A percentile compares a stretch with the other conserved stretches of the same genome.
Conservation (phyloP, 192 early-diverging fungal genomes). For the Coemansia sp. region DNA sequence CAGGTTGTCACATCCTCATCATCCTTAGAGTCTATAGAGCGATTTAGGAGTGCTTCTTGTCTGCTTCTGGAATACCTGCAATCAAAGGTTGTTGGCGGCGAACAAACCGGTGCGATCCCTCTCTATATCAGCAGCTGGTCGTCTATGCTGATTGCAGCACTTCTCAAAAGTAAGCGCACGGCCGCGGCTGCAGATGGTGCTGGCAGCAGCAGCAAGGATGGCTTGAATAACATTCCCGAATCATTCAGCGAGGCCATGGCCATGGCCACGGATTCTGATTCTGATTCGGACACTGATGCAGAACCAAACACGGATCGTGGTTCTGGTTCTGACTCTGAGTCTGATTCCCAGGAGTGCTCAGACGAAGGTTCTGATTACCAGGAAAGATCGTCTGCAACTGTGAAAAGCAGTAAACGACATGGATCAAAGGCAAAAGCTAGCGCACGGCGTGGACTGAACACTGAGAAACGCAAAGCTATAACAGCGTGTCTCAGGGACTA, state of each 20-base stretch:
- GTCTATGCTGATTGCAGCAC: conserved; percentile 27
- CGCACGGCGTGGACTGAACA: neutral
- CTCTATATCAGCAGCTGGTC: conserved; percentile 46
- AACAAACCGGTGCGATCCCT: conserved; percentile 35
- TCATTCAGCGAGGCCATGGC: neutral
- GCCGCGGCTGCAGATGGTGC: neutral
- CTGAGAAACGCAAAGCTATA: conserved; percentile 34
- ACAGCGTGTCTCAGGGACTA: conserved; percentile 39
- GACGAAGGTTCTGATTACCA: neutral
- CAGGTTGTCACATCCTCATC: conserved; percentile 14
- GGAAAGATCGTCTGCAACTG: neutral
- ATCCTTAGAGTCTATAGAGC: conserved; percentile 25
- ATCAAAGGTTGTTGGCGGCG: conserved; percentile 24
- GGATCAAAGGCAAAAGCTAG: neutral
- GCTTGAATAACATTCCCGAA: neutral
- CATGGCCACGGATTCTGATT: neutral
- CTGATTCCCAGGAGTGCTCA: neutral
- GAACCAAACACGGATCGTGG: neutral
- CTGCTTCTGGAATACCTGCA: conserved; percentile 38
- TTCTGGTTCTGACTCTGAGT: neutral
- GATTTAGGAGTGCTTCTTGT: conserved; percentile 18
- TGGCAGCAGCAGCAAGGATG: neutral
- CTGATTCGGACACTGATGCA: neutral
- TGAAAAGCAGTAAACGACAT: neutral
- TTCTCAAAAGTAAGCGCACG: conserved; percentile 23